Conservation (phyloP, 345 rosid genomes). For the Brassica rapa region DNA sequence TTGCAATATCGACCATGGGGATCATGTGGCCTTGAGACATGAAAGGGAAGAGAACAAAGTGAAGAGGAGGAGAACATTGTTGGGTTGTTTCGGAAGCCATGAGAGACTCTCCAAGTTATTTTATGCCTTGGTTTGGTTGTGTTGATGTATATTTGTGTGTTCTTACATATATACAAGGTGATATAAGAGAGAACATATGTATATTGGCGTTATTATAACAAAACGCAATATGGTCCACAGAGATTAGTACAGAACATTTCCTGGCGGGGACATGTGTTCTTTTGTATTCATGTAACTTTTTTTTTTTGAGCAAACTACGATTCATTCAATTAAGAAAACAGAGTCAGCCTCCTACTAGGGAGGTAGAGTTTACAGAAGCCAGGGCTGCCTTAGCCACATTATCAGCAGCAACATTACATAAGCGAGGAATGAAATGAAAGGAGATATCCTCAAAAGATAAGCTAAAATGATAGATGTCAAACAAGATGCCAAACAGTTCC, state of each 20-base stretch:
- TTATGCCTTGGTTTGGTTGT: neutral
- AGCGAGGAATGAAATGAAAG: too few species aligned
- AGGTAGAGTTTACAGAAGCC: too few species aligned
- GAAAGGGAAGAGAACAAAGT: slow-evolving; percentile 51
- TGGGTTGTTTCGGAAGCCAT: slow-evolving; percentile 33
- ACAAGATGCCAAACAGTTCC: too few species aligned
- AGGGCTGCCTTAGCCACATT: too few species aligned
- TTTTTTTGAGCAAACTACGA: too few species aligned
- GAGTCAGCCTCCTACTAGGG: too few species aligned
- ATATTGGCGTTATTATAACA: neutral
- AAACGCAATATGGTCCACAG: neutral
- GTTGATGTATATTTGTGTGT: neutral
- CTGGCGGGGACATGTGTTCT: neutral
- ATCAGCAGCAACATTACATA: too few species aligned
- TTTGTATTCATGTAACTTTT: neutral
- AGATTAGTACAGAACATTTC: neutral
- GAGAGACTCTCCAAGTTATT: neutral
- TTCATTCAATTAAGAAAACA: too few species aligned
- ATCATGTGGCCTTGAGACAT: slow-evolving; percentile 53
- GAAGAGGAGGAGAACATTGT: slow-evolving; percentile 34
- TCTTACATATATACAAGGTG: neutral
- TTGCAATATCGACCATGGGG: slow-evolving; percentile 52
- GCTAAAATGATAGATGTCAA: too few species aligned
- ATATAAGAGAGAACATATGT: neutral
- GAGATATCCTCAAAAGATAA: too few species aligned